Conservation (phyloP, 2,329 filamentous ascomycete genomes). For the Penicillium sp. region DNA sequence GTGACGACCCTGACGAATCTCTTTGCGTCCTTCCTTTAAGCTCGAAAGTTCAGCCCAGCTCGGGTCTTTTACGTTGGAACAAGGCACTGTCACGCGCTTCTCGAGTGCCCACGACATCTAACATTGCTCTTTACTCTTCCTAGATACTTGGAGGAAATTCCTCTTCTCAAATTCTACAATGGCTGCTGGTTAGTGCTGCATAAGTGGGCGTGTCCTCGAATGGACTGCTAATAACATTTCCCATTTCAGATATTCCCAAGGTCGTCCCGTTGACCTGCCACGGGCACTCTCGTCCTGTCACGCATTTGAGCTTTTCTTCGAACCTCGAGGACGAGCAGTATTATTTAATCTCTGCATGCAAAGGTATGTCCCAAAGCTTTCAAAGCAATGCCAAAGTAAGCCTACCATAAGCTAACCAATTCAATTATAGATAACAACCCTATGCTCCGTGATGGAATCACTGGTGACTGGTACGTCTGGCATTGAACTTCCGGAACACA, state of each 20-base stretch:
- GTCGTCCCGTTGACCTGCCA: conserved; percentile 92
- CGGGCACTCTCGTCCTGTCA: conserved; percentile 88
- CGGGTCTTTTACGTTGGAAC: background rate
- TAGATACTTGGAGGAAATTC: background rate
- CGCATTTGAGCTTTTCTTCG: conserved; percentile 86
- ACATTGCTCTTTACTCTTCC: background rate
- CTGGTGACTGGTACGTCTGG: conserved; percentile 76
- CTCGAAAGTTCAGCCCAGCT: conserved; percentile 2
- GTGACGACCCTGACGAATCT: conserved; percentile 45
- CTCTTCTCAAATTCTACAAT: conserved; percentile 5
- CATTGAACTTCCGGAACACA: background rate
- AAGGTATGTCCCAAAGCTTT: conserved; percentile 56
- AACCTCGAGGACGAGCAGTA: conserved; percentile 80
- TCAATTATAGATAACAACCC: conserved; percentile 78
- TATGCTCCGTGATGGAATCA: conserved; percentile 95
- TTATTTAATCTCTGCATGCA: conserved; percentile 91
- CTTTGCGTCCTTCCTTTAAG: conserved; percentile 33
- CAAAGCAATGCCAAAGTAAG: background rate
- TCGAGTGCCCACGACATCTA: background rate
- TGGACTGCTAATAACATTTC: background rate
- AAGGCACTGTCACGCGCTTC: conserved; percentile 7
- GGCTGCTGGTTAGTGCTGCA: conserved; percentile 16
- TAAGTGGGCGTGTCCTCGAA: background rate
- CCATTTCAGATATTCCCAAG: conserved; percentile 42
- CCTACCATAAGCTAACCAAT: conserved; percentile 2